Conservation (phyloP, 1,139 yeast genomes). For the Geotrichum siamense region DNA sequence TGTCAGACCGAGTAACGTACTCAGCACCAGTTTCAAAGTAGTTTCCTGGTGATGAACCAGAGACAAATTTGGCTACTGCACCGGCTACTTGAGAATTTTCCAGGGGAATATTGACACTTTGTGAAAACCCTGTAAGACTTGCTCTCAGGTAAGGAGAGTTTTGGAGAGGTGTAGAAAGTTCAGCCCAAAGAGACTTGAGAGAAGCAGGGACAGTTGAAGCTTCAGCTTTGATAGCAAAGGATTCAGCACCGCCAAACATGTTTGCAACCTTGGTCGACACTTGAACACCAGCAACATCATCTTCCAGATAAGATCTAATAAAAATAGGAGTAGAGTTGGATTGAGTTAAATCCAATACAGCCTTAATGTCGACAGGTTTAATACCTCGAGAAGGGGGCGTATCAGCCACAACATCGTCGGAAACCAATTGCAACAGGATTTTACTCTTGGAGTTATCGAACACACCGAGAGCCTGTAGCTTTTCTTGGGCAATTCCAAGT, state of each 20-base stretch:
- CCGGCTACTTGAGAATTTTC: not conserved
- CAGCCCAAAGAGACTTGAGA: constrained; percentile 41
- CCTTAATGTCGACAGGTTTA: constrained; percentile 21
- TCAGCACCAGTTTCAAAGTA: constrained; percentile 23
- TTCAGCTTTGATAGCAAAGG: constrained; percentile 65
- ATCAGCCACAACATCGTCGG: constrained; percentile 17
- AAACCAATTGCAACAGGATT: constrained; percentile 23
- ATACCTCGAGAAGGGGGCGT: constrained; percentile 12
- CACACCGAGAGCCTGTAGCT: constrained; percentile 37
- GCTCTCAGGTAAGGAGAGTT: constrained; percentile 15
- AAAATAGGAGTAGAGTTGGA: constrained; percentile 54
- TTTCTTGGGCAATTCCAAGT: constrained; percentile 30
- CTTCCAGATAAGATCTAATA: constrained; percentile 92
- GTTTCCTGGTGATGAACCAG: constrained; percentile 13
- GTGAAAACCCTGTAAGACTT: constrained; percentile 7
- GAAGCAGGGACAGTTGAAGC: constrained; percentile 67
- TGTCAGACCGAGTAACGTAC: constrained; percentile 25
- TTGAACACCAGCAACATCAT: constrained; percentile 69
- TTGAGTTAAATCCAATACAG: constrained; percentile 23
- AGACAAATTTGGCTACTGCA: constrained; percentile 8
- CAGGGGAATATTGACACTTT: constrained; percentile 1
- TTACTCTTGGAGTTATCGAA: constrained; percentile 38
- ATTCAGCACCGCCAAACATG: constrained; percentile 85
- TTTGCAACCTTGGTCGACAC: constrained; percentile 51
- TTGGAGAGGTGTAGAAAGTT: constrained; percentile 44